Base-by-base conservation (phyloP, 2,329 filamentous ascomycete species). In the Ophiostoma pallidulum region DNA sequence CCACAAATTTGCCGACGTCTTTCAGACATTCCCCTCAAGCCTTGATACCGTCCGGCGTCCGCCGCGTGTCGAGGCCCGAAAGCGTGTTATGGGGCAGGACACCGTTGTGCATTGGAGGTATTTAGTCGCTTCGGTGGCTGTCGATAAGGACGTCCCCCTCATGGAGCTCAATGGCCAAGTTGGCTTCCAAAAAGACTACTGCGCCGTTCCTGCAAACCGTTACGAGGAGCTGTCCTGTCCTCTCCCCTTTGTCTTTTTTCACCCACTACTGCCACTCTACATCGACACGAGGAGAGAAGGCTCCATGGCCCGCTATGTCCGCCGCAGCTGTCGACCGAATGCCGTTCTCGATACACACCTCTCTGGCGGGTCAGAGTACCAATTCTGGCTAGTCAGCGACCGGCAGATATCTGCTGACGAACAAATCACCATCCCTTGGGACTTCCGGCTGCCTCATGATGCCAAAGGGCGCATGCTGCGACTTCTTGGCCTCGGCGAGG, bases 251-350 rank as follows among this genome's bases (percentile, higher is more conserved):
- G 84, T 91, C 20, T 87, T 90, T 61, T 91, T 97, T 64, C 90
- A 94, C 59, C 87, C 89, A 1, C 75, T 82, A 50, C 77, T 97
- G 8, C 91, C 91, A 0, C 77, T 98, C 12, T 95, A 90, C 66
- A 92, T 98, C 59, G 92, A 96, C 64, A 92, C 90, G 9, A 77
- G 92, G 51, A 79, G 78, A 61, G 88, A 94, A 67, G 92, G 91
- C 19, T 95, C 87, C 4, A 70, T 80, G 31, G 81, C 92, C 49
- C 85, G 92, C 38, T 96, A 92, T 61, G 81, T 94, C n/a, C 80
- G 92, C 48, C 80, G 91, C 55, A 97, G 92, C 58, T 98, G 92
- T 68, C 80, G 78, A 52, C 87, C 92, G 1, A 98, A 97, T 59
- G 80, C 92, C n/a, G 75, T 78, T 28, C 72, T 97, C 57, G 90